phyloP scores from a whole-genome alignment of 148 eudicot species.

The Rhododendron simsii region DNA sequence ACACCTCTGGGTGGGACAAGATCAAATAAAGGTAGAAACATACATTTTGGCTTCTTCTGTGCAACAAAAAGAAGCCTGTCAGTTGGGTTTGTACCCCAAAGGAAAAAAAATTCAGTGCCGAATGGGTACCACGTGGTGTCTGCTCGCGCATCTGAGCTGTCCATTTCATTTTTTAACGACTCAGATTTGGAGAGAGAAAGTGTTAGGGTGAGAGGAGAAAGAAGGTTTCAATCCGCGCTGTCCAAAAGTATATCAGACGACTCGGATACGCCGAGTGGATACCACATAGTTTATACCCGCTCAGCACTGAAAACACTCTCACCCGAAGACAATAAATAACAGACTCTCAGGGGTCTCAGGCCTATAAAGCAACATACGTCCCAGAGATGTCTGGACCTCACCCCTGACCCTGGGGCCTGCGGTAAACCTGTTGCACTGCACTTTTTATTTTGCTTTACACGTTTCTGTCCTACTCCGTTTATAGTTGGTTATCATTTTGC shows the following conservation, averaged over 20 bases:
- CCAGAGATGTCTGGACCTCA: background rate
- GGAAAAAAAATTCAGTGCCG: too few species aligned
- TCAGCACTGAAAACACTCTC: too few species aligned
- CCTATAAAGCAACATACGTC: constrained; percentile 10
- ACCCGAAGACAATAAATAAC: constrained; percentile 13
- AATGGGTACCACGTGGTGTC: too few species aligned
- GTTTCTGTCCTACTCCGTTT: background rate
- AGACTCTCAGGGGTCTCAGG: constrained; percentile 3
- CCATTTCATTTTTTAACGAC: too few species aligned
- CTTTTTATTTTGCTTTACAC: background rate
- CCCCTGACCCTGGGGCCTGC: background rate
- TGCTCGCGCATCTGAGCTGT: too few species aligned
- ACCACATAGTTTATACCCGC: too few species aligned
- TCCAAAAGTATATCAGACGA: too few species aligned
- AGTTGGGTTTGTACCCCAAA: constrained; percentile 3
- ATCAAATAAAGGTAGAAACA: background rate
- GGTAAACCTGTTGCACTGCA: background rate
- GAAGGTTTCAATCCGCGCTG: too few species aligned
- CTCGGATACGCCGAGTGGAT: too few species aligned
- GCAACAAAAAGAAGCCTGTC: constrained; percentile 11
- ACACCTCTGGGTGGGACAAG: background rate
- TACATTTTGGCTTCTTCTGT: constrained; percentile 5
- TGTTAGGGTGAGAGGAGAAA: too few species aligned
- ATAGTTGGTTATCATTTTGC: background rate
- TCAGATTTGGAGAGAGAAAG: too few species aligned